Evolutionary conservation across 257 asterid species (phyloP), one percentile per base, ranked within the genome.

Genomic region (Ophiorrhiza pumila): DNA sequence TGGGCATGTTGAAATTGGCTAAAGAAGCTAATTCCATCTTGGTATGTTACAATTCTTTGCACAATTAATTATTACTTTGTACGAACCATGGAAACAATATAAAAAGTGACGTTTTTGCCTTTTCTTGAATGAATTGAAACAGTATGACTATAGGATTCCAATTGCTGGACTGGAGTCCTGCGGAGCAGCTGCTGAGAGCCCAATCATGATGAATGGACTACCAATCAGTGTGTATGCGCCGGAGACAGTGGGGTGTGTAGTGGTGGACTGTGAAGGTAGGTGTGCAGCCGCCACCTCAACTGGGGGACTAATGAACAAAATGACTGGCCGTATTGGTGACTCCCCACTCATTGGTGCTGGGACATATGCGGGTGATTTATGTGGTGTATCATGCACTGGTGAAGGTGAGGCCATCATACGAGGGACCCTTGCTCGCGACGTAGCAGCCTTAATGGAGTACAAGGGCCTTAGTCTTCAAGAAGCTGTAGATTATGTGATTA

Each of bases 211-310:
- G 99, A 94, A 94, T 65, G 99, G 99, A 1, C 86, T 94, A 8
- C 99, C 99, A 9, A 84, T 94, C 76, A 84, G 87, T 73, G 63
- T 94, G 0, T 94, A 94, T 58, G 89, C 98, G 4, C 99, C 95
- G 5, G 99, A 94, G 82, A 94, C 99, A 0, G 99, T 91, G 0
- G 99, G 99, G 0, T 94, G 99, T 52, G 98, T 85, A 84, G 99
- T 87, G 89, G 99, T 90, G 18, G 99, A 94, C 70, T 35, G 82
- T 63, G 70, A 84, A 25, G 98, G 99, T 1, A 83, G 85, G 17
- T 94, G 99, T 68, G 97, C 98, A 0, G 99, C 99, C 3, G 99
- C 96, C 70, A 94, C 99, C 1, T 94, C 99, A 10, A 94, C 99
- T 0, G 99, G 99, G 0, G 99, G 99, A 1, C 86, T 94, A 2